Percentiles rank a stretch among this genome's conserved stretches.
Conservation (phyloP, 768 basidiomycete genomes). For the Pleurotus sapidus region DNA sequence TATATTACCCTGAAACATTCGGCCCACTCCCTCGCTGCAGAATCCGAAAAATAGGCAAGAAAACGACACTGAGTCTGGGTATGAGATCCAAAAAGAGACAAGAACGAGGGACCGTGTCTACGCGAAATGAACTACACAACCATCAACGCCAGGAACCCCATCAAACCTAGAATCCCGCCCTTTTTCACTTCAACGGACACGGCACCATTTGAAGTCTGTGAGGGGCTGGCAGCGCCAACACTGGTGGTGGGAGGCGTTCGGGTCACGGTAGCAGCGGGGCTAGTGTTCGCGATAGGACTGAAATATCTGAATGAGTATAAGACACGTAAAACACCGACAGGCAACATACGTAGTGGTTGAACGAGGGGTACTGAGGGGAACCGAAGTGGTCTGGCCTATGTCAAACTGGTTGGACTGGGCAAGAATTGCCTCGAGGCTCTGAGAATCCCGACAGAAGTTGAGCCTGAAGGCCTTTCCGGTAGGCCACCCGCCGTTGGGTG, state of each 20-base stretch:
- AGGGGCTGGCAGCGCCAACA: neutral
- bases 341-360: slow-evolving; percentile 17
- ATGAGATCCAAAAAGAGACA: no score
- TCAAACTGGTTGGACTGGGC: slow-evolving; percentile 71
- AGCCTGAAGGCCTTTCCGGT: slow-evolving; percentile 61
- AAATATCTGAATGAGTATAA: neutral
- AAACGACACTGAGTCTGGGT: no score
- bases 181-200: neutral
- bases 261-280: neutral
- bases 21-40: no score
- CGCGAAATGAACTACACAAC: neutral
- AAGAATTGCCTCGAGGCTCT: slow-evolving; percentile 49
- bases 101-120: no score
- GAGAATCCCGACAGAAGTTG: slow-evolving; percentile 58
- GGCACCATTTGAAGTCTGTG: neutral
- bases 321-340: neutral
- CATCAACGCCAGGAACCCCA: neutral
- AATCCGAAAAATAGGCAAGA: no score
- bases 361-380: neutral
- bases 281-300: neutral
- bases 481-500: slow-evolving; percentile 68
- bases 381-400: slow-evolving; percentile 27
- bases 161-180: neutral
- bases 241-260: neutral
- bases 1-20: no score